A percentile compares a stretch with the other conserved stretches of the same genome.
Evolutionary conservation across 257 asterid species (phyloP).

Genomic region (Penstemon newberryi): DNA sequence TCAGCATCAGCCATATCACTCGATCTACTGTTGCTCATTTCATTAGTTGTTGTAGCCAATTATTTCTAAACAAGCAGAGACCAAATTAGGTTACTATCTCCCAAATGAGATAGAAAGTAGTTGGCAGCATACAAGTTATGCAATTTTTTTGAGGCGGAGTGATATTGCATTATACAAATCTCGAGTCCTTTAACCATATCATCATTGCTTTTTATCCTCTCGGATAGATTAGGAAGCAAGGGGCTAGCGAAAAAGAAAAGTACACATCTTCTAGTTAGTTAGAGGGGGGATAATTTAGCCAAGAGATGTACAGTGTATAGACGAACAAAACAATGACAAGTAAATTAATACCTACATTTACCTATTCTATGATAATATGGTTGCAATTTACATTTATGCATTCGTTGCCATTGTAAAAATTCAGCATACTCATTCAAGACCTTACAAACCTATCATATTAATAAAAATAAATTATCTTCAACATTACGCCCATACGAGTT

Average conservation of each 20-base stretch:
- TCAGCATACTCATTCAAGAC: too few relatives aligned
- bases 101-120: constrained; percentile 33
- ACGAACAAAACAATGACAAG: constrained; percentile 27
- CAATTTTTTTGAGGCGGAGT: constrained; percentile 42
- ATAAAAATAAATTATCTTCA: not conserved
- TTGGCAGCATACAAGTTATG: constrained; percentile 30
- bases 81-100: not conserved
- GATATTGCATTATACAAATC: constrained; percentile 33
- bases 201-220: constrained; percentile 37
- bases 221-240: constrained; percentile 56
- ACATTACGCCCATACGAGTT: constrained; percentile 13
- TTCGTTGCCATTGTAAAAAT: not conserved
- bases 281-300: constrained; percentile 43
- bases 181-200: constrained; percentile 45
- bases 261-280: constrained; percentile 34
- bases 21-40: constrained; percentile 38
- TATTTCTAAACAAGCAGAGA: constrained; percentile 44
- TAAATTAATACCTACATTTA: constrained; percentile 23
- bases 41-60: constrained; percentile 40
- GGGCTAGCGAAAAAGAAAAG: constrained; percentile 39
- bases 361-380: constrained; percentile 7
- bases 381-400: not conserved
- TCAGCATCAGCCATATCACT: constrained; percentile 45
- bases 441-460: too few relatives aligned
- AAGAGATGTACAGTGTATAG: constrained; percentile 40